Evolutionary conservation across 768 basidiomycete species (phyloP).

Genomic region (Suillus cothurnatus): DNA sequence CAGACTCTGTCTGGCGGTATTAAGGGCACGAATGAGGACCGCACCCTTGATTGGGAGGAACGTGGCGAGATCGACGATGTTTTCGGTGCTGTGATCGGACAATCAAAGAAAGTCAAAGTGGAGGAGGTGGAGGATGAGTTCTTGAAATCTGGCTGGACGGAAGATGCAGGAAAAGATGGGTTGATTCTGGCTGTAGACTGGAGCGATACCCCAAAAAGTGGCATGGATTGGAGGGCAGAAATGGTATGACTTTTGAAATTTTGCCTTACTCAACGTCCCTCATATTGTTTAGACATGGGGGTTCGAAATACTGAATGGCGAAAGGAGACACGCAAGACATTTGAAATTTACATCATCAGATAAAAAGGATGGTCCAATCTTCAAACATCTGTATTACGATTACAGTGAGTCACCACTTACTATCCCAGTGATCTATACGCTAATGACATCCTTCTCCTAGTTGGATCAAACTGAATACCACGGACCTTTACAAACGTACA

Average conservation of each 20-base stretch:
- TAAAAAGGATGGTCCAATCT: slow-evolving; percentile 51
- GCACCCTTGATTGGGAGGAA: slow-evolving; percentile 58
- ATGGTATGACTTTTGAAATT: slow-evolving; percentile 50
- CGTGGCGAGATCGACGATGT: slow-evolving; percentile 56
- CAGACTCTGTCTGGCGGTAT: slow-evolving; percentile 68
- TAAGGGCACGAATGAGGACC: slow-evolving; percentile 54
- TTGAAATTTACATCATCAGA: slow-evolving; percentile 64
- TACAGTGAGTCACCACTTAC: slow-evolving; percentile 59
- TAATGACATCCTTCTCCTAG: slow-evolving; percentile 21
- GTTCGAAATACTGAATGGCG: slow-evolving; percentile 59
- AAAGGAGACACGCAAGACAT: slow-evolving; percentile 61
- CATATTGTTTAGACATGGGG: slow-evolving; percentile 54
- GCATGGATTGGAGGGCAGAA: slow-evolving; percentile 60
- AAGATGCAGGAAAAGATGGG: slow-evolving; percentile 38
- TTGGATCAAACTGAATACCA: slow-evolving; percentile 19
- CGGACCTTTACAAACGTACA: neutral
- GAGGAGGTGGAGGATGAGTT: slow-evolving; percentile 49
- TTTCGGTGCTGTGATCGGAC: slow-evolving; percentile 61
- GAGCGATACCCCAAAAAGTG: slow-evolving; percentile 67
- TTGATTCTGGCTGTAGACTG: slow-evolving; percentile 42
- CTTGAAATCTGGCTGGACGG: slow-evolving; percentile 45
- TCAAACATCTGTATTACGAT: slow-evolving; percentile 63
- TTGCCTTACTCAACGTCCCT: slow-evolving; percentile 3
- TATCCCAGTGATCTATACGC: neutral
- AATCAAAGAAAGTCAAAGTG: slow-evolving; percentile 52